These are phyloP conservation scores for Zymoseptoria ardabiliae DNA, from an alignment of 2,329 filamentous ascomycete species.

Conservation along the genomic window DNA sequence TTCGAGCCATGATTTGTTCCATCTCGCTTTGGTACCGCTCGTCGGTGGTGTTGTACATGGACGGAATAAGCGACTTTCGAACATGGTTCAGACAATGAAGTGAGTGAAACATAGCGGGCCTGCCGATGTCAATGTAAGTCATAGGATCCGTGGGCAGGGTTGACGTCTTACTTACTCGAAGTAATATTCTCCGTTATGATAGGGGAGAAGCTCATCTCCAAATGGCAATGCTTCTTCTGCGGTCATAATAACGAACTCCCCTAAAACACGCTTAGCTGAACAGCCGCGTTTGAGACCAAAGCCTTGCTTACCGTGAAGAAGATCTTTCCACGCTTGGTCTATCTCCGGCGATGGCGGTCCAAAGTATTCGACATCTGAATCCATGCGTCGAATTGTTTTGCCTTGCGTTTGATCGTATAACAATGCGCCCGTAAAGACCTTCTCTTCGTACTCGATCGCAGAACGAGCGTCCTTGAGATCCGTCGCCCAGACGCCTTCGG, in stretches of 20 bases:
- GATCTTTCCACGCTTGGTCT: slow-evolving; percentile 12
- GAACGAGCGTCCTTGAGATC: slow-evolving; percentile 10
- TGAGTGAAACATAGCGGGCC: slow-evolving; percentile 16
- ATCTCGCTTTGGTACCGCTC: not conserved
- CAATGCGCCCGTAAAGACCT: slow-evolving; percentile 9
- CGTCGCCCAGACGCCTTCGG: not conserved
- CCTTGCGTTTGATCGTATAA: slow-evolving; percentile 8
- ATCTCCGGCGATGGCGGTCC: slow-evolving; percentile 11
- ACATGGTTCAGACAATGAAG: slow-evolving; percentile 19
- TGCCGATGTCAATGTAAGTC: not conserved
- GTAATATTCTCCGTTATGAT: slow-evolving; percentile 7
- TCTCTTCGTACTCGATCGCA: slow-evolving; percentile 11
- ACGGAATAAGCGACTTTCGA: slow-evolving; percentile 11
- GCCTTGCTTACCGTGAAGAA: slow-evolving; percentile 5
- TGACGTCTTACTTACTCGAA: slow-evolving; percentile 5
- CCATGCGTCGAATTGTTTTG: slow-evolving; percentile 3
- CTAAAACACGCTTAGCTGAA: not conserved
- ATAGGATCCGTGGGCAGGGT: not conserved
- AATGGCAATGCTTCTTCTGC: slow-evolving; percentile 7
- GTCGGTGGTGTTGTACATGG: slow-evolving; percentile 10
- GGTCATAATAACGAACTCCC: slow-evolving; percentile 11
- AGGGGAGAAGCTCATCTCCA: slow-evolving; percentile 7
- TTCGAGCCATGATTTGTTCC: not conserved
- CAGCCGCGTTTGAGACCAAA: not conserved
- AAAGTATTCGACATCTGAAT: slow-evolving; percentile 11